These are phyloP conservation scores for Cryptomeria japonica DNA, from an alignment of 75 land plant genomes.

Conservation along the genomic window DNA sequence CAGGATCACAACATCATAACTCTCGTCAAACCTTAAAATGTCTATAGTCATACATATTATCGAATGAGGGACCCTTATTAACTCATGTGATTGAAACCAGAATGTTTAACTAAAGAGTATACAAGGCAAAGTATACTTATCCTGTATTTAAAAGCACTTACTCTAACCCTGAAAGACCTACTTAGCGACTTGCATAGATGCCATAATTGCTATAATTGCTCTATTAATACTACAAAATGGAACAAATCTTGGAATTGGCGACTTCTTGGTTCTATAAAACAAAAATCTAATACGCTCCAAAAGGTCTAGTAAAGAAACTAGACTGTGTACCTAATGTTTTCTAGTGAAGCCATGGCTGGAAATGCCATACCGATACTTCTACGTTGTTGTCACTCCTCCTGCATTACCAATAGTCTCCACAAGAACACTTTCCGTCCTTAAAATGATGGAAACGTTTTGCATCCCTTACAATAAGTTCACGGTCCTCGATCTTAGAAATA, in stretches of 20 bases:
- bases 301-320: neutral
- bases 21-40: neutral
- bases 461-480: constrained; percentile 5
- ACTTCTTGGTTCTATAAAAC: neutral
- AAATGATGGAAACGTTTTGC: constrained; percentile 12
- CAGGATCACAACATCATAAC: neutral
- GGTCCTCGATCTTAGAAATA: neutral
- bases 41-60: neutral
- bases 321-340: neutral
- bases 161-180: neutral
- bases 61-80: neutral
- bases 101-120: neutral
- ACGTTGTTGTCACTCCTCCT: neutral
- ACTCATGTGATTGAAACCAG: neutral
- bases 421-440: constrained; percentile 7
- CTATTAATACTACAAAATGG: neutral
- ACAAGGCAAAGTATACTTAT: neutral
- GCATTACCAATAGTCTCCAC: constrained; percentile 14
- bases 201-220: constrained; percentile 5
- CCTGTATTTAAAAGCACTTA: neutral
- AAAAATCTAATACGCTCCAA: neutral
- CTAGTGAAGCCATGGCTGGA: neutral
- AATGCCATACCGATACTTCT: neutral
- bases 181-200: neutral
- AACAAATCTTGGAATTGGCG: neutral